A percentile compares a stretch with the other conserved stretches of the same genome.
These are phyloP conservation scores for Phytomonas sp. DNA, from an alignment of 208 protist genomes.

Conservation along the genomic window DNA sequence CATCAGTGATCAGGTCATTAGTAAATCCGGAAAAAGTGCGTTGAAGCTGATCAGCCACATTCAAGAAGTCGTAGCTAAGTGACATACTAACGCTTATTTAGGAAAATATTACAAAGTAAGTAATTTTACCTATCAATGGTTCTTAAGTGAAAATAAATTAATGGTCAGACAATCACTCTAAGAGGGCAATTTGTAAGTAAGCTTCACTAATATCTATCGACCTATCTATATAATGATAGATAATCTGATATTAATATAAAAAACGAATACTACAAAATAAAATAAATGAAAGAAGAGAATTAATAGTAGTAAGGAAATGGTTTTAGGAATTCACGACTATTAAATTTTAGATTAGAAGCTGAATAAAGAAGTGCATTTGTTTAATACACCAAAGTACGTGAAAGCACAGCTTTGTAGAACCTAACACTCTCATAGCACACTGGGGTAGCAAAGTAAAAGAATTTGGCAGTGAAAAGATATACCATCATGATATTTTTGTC, in stretches of 20 bases:
- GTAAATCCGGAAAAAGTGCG: background rate
- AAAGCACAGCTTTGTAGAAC: background rate
- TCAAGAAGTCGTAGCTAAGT: background rate
- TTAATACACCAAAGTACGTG: background rate
- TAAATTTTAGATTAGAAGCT: too few relatives aligned
- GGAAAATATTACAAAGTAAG: conserved; percentile 7
- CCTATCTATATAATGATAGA: background rate
- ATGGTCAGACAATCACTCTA: background rate
- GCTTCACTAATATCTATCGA: background rate
- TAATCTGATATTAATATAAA: conserved; percentile 3
- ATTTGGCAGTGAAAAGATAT: too few relatives aligned
- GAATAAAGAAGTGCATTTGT: background rate
- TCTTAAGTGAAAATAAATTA: conserved; percentile 11
- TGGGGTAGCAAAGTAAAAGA: too few relatives aligned
- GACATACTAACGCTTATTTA: background rate
- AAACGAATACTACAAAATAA: background rate
- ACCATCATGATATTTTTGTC: too few relatives aligned
- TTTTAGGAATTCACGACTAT: background rate
- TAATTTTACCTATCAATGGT: background rate
- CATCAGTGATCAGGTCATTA: background rate
- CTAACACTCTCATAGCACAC: too few relatives aligned
- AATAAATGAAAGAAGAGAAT: conserved; percentile 4
- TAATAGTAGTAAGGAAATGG: conserved; percentile 6
- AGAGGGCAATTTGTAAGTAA: background rate
- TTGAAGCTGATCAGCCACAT: conserved; percentile 1